Percentiles rank a stretch among this genome's conserved stretches.
These are phyloP conservation scores for Rubia yunnanensis DNA, from an alignment of 257 asterid species.

Conservation along the genomic window DNA sequence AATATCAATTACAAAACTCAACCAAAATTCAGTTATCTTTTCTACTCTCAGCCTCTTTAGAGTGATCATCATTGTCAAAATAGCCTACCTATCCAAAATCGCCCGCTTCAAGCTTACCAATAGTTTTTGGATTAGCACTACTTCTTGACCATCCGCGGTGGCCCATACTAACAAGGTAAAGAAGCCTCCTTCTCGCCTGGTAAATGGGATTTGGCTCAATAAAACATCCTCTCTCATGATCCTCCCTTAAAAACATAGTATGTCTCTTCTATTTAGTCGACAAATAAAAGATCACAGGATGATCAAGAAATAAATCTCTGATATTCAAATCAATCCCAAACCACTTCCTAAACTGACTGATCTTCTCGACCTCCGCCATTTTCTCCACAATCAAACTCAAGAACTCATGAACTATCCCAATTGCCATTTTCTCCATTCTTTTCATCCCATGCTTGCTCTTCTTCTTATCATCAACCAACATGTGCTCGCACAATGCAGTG, in stretches of 20 bases:
- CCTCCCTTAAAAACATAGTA: constrained; percentile 77
- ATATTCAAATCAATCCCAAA: constrained; percentile 76
- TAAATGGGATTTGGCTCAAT: constrained; percentile 66
- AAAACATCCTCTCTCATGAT: constrained; percentile 80
- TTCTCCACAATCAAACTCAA: constrained; percentile 90
- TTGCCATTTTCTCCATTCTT: constrained; percentile 79
- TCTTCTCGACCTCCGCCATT: constrained; percentile 93
- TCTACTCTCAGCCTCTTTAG: constrained; percentile 18
- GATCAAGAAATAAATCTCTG: constrained; percentile 80
- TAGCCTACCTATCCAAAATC: constrained; percentile 21
- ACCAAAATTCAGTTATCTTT: background rate
- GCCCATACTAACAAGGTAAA: constrained; percentile 63
- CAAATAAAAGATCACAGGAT: constrained; percentile 78
- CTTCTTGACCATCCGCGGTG: constrained; percentile 52
- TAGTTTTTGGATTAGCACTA: constrained; percentile 17
- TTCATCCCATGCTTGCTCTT: constrained; percentile 32
- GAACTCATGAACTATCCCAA: constrained; percentile 81
- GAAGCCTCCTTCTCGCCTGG: constrained; percentile 75
- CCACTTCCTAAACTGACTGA: constrained; percentile 86
- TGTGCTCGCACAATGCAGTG: constrained; percentile 58
- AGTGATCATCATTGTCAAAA: constrained; percentile 19
- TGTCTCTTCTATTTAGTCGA: constrained; percentile 82
- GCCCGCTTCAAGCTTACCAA: constrained; percentile 25
- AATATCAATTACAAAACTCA: background rate
- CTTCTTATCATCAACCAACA: constrained; percentile 30